Conservation (phyloP, 768 basidiomycete genomes). For the Pholiota microspora region DNA sequence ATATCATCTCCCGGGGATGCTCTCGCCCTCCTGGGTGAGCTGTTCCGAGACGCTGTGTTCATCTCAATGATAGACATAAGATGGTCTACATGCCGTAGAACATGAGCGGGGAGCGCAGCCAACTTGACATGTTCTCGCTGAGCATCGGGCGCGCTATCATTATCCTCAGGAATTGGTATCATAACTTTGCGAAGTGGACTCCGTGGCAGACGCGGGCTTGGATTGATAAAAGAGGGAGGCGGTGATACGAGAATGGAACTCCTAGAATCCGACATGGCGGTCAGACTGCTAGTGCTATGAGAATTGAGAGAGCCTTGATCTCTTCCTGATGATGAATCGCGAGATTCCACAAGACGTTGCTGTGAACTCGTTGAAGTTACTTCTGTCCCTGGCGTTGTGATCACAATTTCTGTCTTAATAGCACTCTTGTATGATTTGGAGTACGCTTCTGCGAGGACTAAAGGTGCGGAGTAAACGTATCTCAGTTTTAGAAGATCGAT, state of each 20-base stretch:
- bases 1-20: not conserved
- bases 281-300: not conserved
- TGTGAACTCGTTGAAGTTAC: not conserved
- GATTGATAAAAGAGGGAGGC: not conserved
- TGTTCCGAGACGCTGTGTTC: not conserved
- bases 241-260: not conserved
- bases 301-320: not conserved
- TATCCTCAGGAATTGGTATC: not conserved
- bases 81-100: conserved; percentile 1
- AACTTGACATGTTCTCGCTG: not conserved
- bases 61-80: not conserved
- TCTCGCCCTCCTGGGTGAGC: not conserved
- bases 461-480: too few relatives aligned
- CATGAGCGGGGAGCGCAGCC: not conserved
- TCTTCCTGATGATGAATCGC: not conserved
- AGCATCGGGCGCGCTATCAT: not conserved
- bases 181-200: not conserved
- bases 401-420: conserved; percentile 35
- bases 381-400: not conserved
- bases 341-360: too few relatives aligned
- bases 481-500: not conserved
- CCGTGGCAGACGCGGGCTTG: not conserved
- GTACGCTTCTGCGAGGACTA: conserved; percentile 53
- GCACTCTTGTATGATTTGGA: conserved; percentile 61
- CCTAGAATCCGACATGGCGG: not conserved